Evolutionary conservation across 257 asterid genomes (phyloP).

Genomic region (Agastache rugosa): DNA sequence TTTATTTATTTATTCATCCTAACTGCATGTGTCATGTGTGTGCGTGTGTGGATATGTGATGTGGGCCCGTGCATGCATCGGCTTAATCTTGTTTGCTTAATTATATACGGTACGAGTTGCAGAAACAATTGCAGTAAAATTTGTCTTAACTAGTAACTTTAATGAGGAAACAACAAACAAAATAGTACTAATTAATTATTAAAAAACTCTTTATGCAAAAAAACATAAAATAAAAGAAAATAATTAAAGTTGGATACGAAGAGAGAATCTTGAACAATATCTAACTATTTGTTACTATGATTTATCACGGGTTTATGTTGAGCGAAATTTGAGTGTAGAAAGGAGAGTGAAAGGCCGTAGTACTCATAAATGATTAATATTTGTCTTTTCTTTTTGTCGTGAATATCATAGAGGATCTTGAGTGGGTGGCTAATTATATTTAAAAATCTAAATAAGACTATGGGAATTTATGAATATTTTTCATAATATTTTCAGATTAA

Average conservation of each 20-base stretch:
- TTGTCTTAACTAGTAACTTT: slow-evolving; percentile 36
- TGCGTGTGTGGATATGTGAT: not conserved
- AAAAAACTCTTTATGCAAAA: not conserved
- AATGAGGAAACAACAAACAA: not conserved
- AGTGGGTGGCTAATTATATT: no score
- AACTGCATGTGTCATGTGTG: not conserved
- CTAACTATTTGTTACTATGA: no score
- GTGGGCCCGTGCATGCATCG: slow-evolving; percentile 42
- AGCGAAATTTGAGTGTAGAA: not conserved
- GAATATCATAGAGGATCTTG: not conserved
- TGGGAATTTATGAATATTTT: not conserved
- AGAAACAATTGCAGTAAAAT: slow-evolving; percentile 3
- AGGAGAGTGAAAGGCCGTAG: not conserved
- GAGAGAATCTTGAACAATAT: no score
- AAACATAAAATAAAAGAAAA: no score
- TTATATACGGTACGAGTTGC: not conserved
- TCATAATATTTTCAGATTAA: not conserved
- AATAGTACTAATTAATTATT: not conserved
- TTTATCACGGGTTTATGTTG: not conserved
- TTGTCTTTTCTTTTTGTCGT: not conserved
- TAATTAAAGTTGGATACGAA: not conserved
- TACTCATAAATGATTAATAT: not conserved
- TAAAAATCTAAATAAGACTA: not conserved
- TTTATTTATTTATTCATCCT: not conserved
- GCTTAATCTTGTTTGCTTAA: slow-evolving; percentile 11